These are phyloP conservation scores for Epichloe gansuensis DNA, from an alignment of 2,329 filamentous ascomycete genomes.

Conservation along the genomic window DNA sequence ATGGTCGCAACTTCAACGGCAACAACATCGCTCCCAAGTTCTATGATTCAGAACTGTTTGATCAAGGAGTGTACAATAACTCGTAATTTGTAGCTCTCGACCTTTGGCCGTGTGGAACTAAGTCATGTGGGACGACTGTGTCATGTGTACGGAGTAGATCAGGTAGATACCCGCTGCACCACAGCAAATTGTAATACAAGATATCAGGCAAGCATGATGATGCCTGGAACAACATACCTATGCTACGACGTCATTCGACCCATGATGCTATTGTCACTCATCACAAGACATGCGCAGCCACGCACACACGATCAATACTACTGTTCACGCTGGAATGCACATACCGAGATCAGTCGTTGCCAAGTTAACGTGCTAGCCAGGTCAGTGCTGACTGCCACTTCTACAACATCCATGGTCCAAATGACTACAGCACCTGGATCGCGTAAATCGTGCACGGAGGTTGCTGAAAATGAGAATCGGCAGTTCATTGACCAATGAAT, in stretches of 20 bases:
- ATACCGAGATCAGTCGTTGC: neutral
- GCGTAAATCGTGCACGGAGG: neutral
- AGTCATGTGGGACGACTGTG: neutral
- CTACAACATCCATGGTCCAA: too few species aligned
- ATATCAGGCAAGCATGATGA: neutral
- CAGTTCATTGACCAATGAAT: neutral
- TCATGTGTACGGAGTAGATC: neutral
- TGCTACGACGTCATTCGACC: neutral
- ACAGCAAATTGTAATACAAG: neutral
- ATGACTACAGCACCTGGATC: too few species aligned
- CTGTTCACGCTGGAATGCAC: neutral
- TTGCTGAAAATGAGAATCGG: neutral
- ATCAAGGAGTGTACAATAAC: constrained; percentile 43
- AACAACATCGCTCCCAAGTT: constrained; percentile 74
- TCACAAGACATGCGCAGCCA: neutral
- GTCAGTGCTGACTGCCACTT: too few species aligned
- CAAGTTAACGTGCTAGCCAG: neutral
- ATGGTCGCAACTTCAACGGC: constrained; percentile 79
- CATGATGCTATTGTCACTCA: neutral
- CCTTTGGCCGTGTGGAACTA: neutral
- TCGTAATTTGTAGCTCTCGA: neutral
- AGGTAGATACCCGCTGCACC: neutral
- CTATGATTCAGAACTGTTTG: constrained; percentile 74
- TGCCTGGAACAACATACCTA: neutral
- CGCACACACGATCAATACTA: neutral